Conservation (phyloP, 148 eudicot genomes). For the Rheum nobile region DNA sequence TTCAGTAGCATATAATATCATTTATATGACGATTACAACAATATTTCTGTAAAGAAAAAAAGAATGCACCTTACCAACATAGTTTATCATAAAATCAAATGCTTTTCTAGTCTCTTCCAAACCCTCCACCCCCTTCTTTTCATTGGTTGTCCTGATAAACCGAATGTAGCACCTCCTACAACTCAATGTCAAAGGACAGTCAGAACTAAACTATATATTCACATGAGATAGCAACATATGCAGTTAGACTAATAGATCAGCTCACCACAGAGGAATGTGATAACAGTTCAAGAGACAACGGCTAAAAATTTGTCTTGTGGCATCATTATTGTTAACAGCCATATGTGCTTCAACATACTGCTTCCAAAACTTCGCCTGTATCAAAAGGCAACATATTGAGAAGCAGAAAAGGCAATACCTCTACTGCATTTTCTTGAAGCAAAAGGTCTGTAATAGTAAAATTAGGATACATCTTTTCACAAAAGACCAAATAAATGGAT, state of each 20-base stretch:
- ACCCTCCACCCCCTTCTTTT: constrained; percentile 84
- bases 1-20: not conserved
- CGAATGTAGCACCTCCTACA: constrained; percentile 94
- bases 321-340: constrained; percentile 88
- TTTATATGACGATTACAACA: not conserved
- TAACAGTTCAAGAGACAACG: constrained; percentile 83
- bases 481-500: no score
- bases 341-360: constrained; percentile 97
- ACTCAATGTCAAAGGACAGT: not conserved
- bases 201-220: not conserved
- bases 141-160: constrained; percentile 82
- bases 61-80: constrained; percentile 56
- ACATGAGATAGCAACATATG: not conserved
- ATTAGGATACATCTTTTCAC: not conserved
- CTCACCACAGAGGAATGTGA: constrained; percentile 89
- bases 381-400: not conserved
- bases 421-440: not conserved
- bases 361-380: constrained; percentile 94
- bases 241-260: not conserved
- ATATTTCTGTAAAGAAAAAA: constrained; percentile 2
- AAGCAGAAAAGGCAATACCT: not conserved
- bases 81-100: constrained; percentile 90
- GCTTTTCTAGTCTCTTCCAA: constrained; percentile 97
- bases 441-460: not conserved
- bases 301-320: constrained; percentile 81